Conservation (phyloP, 148 eudicot species). For the Dianthus caryophyllus region DNA sequence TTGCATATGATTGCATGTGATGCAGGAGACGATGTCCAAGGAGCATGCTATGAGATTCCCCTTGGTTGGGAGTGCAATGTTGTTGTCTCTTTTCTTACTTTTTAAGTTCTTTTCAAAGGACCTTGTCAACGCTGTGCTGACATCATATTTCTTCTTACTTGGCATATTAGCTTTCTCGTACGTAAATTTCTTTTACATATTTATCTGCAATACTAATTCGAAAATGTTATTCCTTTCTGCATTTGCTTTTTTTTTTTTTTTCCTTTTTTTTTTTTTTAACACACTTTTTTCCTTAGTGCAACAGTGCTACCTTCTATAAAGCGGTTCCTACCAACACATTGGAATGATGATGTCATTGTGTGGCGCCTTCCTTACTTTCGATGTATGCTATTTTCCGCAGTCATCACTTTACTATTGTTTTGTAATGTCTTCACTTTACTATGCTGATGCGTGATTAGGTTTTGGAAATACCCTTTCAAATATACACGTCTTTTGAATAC, state of each 20-base stretch:
- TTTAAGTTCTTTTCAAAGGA: constrained; percentile 93
- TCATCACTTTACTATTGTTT: constrained; percentile 10
- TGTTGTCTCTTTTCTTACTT: constrained; percentile 83
- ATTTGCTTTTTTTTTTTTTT: too few relatives aligned
- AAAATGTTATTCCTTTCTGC: not conserved
- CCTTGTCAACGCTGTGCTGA: constrained; percentile 89
- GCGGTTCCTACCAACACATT: constrained; percentile 67
- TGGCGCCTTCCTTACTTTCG: constrained; percentile 84
- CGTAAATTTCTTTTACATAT: constrained; percentile 24
- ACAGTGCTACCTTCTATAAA: constrained; percentile 78
- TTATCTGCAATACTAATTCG: not conserved
- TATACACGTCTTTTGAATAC: not conserved
- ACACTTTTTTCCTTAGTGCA: constrained; percentile 47
- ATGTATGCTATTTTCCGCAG: constrained; percentile 37
- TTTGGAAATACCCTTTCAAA: not conserved
- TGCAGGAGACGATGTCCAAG: constrained; percentile 97
- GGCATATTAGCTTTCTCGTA: constrained; percentile 94
- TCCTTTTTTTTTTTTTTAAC: not conserved
- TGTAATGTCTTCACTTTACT: not conserved
- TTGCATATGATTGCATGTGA: constrained; percentile 9
- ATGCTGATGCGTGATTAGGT: not conserved
- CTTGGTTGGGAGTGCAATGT: constrained; percentile 94
- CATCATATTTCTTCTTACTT: constrained; percentile 86
- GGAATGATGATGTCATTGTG: constrained; percentile 74
- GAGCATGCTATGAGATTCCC: constrained; percentile 99